These are phyloP conservation scores for Centrapalus pauciflorus DNA, from an alignment of 129 eudicot genomes.

Conservation along the genomic window DNA sequence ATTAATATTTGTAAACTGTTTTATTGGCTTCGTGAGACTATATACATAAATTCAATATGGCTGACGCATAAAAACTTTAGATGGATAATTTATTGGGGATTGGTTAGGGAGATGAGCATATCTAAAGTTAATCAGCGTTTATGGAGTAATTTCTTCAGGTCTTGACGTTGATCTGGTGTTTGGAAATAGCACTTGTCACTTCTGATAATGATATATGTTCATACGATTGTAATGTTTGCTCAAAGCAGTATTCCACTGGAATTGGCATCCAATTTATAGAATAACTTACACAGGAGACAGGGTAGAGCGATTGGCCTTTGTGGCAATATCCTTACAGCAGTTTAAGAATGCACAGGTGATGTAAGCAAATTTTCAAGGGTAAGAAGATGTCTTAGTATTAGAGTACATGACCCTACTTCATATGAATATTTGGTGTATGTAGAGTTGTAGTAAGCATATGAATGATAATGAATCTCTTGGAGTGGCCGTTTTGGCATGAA, in stretches of 20 bases:
- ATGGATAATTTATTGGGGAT: background rate
- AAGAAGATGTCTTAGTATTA: background rate
- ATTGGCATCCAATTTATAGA: background rate
- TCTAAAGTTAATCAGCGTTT: background rate
- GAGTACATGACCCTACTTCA: background rate
- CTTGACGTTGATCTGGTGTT: background rate
- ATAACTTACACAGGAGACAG: background rate
- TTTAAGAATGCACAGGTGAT: background rate
- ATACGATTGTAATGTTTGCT: background rate
- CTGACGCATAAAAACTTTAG: background rate
- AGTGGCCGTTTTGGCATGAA: background rate
- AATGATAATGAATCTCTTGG: background rate
- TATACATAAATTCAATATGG: background rate
- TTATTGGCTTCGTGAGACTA: background rate
- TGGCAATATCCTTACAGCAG: background rate
- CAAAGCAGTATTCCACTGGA: background rate
- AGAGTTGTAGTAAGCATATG: background rate
- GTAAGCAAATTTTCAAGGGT: background rate
- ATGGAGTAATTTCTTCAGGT: background rate
- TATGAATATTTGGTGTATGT: conserved; percentile 4
- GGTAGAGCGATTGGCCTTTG: background rate
- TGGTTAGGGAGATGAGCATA: background rate
- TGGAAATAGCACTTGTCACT: background rate
- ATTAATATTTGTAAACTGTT: background rate
- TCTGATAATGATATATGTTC: background rate